Percentiles rank a stretch among this genome's conserved stretches.
Evolutionary conservation across 257 asterid genomes (phyloP).

Genomic region (Lycium ferocissimum): DNA sequence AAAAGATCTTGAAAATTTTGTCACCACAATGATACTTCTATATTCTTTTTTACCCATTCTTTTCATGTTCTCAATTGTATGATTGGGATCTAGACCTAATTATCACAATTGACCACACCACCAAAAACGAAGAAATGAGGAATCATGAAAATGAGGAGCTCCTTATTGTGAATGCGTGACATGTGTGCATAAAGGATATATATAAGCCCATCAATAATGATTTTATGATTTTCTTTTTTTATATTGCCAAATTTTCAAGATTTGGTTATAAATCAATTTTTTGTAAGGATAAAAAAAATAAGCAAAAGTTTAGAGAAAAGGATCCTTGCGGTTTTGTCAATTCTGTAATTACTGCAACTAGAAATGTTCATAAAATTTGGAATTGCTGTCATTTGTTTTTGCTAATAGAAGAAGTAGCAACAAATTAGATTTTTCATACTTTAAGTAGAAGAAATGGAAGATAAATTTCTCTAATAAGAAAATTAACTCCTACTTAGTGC

Average conservation of each 20-base stretch:
- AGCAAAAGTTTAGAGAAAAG: neutral
- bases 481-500: neutral
- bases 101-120: slow-evolving; percentile 24
- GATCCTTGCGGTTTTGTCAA: neutral
- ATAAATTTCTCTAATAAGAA: neutral
- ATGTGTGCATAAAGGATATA: neutral
- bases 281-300: neutral
- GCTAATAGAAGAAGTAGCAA: neutral
- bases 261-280: neutral
- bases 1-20: neutral
- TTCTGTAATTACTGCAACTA: neutral
- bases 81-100: slow-evolving; percentile 18
- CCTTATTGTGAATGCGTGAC: neutral
- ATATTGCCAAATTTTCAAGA: slow-evolving; percentile 16
- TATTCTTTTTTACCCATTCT: too few species aligned
- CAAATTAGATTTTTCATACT: neutral
- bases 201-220: neutral
- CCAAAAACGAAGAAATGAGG: neutral
- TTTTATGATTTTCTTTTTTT: neutral
- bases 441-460: neutral
- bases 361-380: neutral
- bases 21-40: neutral
- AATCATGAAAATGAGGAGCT: neutral
- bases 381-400: neutral
- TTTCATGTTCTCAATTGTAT: neutral